Evolutionary conservation across 129 eudicot genomes (phyloP).

Genomic region (Tagetes patula): DNA sequence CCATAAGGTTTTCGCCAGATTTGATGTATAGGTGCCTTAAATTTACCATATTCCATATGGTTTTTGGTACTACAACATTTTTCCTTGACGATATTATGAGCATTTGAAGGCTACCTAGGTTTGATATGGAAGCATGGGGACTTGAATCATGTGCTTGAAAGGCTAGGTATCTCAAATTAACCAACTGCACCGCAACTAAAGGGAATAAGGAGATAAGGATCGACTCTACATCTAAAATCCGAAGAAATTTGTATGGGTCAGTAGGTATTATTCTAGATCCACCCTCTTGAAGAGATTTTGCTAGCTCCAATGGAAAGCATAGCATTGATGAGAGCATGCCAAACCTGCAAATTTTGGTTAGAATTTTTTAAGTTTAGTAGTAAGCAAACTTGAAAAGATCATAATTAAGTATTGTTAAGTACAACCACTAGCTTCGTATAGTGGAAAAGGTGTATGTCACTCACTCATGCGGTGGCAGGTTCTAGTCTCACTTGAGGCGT

Average conservation of each 20-base stretch:
- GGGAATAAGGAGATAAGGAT: constrained; percentile 18
- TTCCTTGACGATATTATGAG: not conserved
- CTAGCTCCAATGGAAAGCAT: constrained; percentile 5
- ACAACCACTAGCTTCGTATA: too few species aligned
- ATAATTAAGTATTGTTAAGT: too few species aligned
- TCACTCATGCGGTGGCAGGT: too few species aligned
- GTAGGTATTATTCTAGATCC: not conserved
- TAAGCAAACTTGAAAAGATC: too few species aligned
- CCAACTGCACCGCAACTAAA: not conserved
- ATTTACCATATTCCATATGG: constrained; percentile 21
- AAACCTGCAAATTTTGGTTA: constrained; percentile 1
- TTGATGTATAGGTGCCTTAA: constrained; percentile 27
- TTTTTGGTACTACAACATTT: constrained; percentile 10
- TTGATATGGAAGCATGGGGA: constrained; percentile 27
- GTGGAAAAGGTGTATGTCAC: too few species aligned
- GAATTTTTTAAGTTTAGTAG: not conserved
- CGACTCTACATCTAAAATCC: constrained; percentile 25
- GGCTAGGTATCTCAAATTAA: not conserved
- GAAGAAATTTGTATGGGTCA: constrained; percentile 14
- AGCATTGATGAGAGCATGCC: not conserved
- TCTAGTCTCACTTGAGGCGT: too few species aligned
- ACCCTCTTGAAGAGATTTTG: not conserved
- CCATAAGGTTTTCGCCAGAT: constrained; percentile 24
- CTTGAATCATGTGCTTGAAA: not conserved
- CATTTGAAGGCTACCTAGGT: constrained; percentile 29